phyloP scores from a whole-genome alignment of 108 stramenopile species.

The Asterionellopsis glacialis region DNA sequence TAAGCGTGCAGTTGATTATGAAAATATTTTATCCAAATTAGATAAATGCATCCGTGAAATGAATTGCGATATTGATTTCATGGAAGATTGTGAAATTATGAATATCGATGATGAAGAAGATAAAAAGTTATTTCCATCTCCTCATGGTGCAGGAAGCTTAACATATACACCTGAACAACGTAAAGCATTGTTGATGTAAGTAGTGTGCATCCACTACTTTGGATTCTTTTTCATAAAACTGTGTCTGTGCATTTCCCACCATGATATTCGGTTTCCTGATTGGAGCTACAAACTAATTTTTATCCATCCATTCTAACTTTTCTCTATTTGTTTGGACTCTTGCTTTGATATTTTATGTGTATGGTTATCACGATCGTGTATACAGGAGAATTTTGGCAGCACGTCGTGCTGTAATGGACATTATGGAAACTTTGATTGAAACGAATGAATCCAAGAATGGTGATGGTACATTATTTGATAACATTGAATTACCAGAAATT shows the following conservation, averaged over 20 bases:
- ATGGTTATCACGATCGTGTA: conserved; percentile 4
- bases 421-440: background rate
- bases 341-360: too few relatives aligned
- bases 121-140: conserved; percentile 8
- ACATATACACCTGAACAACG: conserved; percentile 65
- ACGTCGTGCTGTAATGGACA: too few relatives aligned
- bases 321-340: background rate
- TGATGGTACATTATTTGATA: conserved; percentile 13
- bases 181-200: conserved; percentile 46
- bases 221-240: background rate
- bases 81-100: conserved; percentile 8
- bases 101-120: conserved; percentile 11
- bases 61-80: conserved; percentile 30
- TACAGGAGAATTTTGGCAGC: conserved; percentile 1
- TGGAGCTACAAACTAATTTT: too few relatives aligned
- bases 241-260: too few relatives aligned
- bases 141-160: conserved; percentile 58
- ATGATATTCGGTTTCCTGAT: too few relatives aligned
- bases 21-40: conserved; percentile 67
- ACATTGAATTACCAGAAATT: conserved; percentile 23
- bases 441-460: background rate
- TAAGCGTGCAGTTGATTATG: conserved; percentile 81
- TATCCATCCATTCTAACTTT: background rate
- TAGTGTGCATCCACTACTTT: too few relatives aligned
- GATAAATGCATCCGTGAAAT: conserved; percentile 67